Conservation (phyloP, 2,329 filamentous ascomycete species). For the Passalora sequoiae region DNA sequence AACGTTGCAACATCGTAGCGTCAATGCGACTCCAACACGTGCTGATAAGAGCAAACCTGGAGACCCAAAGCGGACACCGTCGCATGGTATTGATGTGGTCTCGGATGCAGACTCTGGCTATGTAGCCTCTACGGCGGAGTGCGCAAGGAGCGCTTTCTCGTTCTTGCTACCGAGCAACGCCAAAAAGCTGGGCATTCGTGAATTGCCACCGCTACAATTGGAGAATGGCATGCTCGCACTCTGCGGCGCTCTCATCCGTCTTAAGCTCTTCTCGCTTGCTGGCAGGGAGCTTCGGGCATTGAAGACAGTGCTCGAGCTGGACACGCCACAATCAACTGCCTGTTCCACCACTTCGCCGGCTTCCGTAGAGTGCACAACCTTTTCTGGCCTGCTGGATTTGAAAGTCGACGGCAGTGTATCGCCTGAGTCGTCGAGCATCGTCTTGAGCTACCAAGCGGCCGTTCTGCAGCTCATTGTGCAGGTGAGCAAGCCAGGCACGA, state of each 20-base stretch:
- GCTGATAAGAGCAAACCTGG: constrained; percentile 35
- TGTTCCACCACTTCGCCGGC: not conserved
- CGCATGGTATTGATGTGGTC: not conserved
- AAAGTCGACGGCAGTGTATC: no score
- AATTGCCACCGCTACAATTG: constrained; percentile 60
- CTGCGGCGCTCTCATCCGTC: constrained; percentile 58
- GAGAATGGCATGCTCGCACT: constrained; percentile 70
- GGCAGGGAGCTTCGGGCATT: constrained; percentile 62
- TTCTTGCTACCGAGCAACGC: constrained; percentile 57
- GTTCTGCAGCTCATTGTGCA: constrained; percentile 59
- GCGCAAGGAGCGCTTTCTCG: constrained; percentile 61
- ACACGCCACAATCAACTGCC: not conserved
- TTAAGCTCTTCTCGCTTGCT: constrained; percentile 63
- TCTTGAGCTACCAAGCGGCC: constrained; percentile 62
- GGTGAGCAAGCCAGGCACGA: constrained; percentile 54
- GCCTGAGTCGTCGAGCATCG: constrained; percentile 43
- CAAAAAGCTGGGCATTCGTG: constrained; percentile 46
- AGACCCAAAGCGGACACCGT: not conserved
- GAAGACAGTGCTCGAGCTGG: constrained; percentile 60
- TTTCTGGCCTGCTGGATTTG: no score
- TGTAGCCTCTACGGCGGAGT: constrained; percentile 56
- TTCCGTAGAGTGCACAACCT: no score
- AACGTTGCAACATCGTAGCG: constrained; percentile 42
- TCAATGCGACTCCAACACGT: constrained; percentile 48
- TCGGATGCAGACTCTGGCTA: not conserved